phyloP scores from a whole-genome alignment of 129 eudicot species.

The Escallonia rubra region DNA sequence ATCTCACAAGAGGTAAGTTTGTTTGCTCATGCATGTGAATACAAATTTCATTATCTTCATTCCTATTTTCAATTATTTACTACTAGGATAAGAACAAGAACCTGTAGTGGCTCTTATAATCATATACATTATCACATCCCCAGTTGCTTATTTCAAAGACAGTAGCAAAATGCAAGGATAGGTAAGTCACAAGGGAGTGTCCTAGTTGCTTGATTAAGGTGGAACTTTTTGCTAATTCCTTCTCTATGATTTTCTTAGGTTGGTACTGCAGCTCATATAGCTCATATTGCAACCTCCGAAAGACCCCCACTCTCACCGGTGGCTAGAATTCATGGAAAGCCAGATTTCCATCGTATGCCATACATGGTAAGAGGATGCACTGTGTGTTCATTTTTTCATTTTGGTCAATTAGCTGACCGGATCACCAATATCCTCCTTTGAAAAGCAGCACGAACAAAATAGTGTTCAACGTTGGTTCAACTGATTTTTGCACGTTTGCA shows the following conservation, averaged over 20 bases:
- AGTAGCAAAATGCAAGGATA: slow-evolving; percentile 2
- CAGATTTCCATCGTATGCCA: slow-evolving; percentile 7
- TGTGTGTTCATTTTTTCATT: slow-evolving; percentile 3
- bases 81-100: too few species aligned
- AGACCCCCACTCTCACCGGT: slow-evolving; percentile 43
- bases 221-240: neutral
- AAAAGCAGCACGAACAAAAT: too few species aligned
- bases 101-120: neutral
- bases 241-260: slow-evolving; percentile 19
- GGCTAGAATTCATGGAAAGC: slow-evolving; percentile 9
- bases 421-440: too few species aligned
- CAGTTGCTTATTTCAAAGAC: slow-evolving; percentile 1
- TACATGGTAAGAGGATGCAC: slow-evolving; percentile 22
- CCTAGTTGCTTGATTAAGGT: neutral
- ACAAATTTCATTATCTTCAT: too few species aligned
- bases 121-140: neutral
- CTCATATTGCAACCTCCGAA: slow-evolving; percentile 17
- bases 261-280: slow-evolving; percentile 13
- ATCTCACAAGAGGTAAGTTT: slow-evolving; percentile 18
- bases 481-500: neutral
- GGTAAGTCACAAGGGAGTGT: slow-evolving; percentile 5
- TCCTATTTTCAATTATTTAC: neutral
- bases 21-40: neutral
- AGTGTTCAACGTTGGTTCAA: too few species aligned
- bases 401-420: neutral